A percentile compares a stretch with the other conserved stretches of the same genome.
Evolutionary conservation across 1,139 yeast genomes (phyloP).

Genomic region (Suhomyces panamericanus): DNA sequence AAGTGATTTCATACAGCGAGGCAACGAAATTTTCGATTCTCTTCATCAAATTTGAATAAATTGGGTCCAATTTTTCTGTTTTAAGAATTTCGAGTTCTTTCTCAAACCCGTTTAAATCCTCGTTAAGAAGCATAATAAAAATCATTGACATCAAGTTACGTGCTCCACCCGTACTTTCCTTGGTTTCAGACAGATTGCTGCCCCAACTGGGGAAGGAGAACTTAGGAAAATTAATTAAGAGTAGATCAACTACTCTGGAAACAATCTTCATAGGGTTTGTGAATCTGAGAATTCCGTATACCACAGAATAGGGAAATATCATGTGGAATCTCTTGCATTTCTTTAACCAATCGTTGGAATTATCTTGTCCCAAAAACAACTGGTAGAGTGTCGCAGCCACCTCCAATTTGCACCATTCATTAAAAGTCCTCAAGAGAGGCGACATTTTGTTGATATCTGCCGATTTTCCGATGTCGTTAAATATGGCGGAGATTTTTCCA

Average conservation of each 20-base stretch:
- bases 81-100: conserved; percentile 53
- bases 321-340: conserved; percentile 70
- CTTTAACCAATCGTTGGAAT: conserved; percentile 68
- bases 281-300: conserved; percentile 71
- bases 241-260: conserved; percentile 72
- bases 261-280: conserved; percentile 86
- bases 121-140: conserved; percentile 72
- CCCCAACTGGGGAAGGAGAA: conserved; percentile 24
- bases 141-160: conserved; percentile 67
- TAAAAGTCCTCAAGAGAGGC: conserved; percentile 63
- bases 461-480: conserved; percentile 61
- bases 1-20: conserved; percentile 18
- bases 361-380: conserved; percentile 75
- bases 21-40: conserved; percentile 29
- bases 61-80: conserved; percentile 20
- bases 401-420: conserved; percentile 81
- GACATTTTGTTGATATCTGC: conserved; percentile 61
- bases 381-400: conserved; percentile 82
- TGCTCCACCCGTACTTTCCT: conserved; percentile 46
- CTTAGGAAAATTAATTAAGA: conserved; percentile 70
- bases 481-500: conserved; percentile 48
- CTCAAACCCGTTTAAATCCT: conserved; percentile 71
- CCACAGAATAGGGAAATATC: conserved; percentile 72
- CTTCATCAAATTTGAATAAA: conserved; percentile 24
- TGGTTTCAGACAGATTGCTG: conserved; percentile 15